These are phyloP conservation scores for Colletotrichum filicis DNA, from an alignment of 2,329 filamentous ascomycete genomes.

Conservation along the genomic window DNA sequence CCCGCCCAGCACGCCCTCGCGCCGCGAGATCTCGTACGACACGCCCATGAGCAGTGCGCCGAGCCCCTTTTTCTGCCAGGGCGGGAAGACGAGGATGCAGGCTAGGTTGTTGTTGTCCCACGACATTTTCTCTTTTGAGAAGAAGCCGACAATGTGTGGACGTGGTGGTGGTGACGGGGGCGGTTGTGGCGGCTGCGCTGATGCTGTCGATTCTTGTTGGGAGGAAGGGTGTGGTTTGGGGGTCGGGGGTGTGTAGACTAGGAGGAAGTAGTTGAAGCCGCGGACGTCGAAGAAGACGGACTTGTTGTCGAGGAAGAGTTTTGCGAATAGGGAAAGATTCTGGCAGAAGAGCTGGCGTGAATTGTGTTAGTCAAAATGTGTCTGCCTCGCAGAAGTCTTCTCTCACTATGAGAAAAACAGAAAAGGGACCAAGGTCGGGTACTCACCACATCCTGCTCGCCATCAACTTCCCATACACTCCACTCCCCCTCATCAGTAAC, in stretches of 20 bases:
- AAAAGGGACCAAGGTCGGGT: not conserved
- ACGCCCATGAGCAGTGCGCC: conserved; percentile 91
- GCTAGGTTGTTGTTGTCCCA: conserved; percentile 99
- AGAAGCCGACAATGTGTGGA: conserved; percentile 87
- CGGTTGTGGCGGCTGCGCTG: too few relatives aligned
- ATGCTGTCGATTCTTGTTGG: not conserved
- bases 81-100: conserved; percentile 95
- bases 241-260: conserved; percentile 76
- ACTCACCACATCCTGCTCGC: conserved; percentile 80
- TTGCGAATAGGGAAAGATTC: conserved; percentile 94
- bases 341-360: conserved; percentile 81
- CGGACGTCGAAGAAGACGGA: conserved; percentile 97
- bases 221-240: conserved; percentile 24
- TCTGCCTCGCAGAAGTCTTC: not conserved
- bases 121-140: conserved; percentile 98
- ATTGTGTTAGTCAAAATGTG: conserved; percentile 21
- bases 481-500: conserved; percentile 75
- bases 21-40: conserved; percentile 89
- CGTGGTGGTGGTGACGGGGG: conserved; percentile 36
- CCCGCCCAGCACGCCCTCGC: conserved; percentile 86
- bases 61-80: conserved; percentile 91
- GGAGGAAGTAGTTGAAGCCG: conserved; percentile 93
- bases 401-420: not conserved
- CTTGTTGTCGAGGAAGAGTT: conserved; percentile 97
- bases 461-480: conserved; percentile 93